These are phyloP conservation scores for Penicillium flavigenum DNA, from an alignment of 495 filamentous ascomycete species.

Conservation along the genomic window DNA sequence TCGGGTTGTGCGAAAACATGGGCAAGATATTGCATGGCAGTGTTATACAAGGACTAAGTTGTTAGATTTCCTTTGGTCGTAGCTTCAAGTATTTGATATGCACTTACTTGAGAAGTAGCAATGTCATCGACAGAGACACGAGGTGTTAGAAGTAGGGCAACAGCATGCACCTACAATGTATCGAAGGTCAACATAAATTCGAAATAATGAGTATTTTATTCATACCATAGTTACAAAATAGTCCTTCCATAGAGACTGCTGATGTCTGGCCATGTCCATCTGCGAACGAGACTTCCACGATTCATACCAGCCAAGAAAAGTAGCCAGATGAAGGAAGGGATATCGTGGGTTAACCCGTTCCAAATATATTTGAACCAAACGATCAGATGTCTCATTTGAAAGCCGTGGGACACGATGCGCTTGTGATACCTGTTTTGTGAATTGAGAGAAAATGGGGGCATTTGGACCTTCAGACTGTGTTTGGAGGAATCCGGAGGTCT, in stretches of 20 bases:
- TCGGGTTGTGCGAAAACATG: slow-evolving; percentile 19
- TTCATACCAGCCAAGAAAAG: slow-evolving; percentile 22
- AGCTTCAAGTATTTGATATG: background rate
- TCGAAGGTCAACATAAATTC: background rate
- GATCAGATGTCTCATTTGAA: slow-evolving; percentile 8
- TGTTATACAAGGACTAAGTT: slow-evolving; percentile 16
- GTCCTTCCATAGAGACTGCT: slow-evolving; percentile 18
- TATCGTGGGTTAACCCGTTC: slow-evolving; percentile 28
- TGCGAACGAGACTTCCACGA: slow-evolving; percentile 16
- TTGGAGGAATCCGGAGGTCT: background rate
- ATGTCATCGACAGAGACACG: slow-evolving; percentile 22
- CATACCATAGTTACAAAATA: slow-evolving; percentile 25
- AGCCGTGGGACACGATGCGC: background rate
- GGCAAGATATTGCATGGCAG: slow-evolving; percentile 15
- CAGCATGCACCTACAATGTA: slow-evolving; percentile 18
- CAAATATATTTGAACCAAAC: slow-evolving; percentile 18
- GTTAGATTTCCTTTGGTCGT: background rate
- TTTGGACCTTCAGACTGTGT: background rate
- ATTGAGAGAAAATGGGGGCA: background rate
- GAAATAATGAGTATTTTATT: background rate
- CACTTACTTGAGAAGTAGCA: slow-evolving; percentile 19
- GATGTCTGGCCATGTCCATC: background rate
- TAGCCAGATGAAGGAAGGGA: slow-evolving; percentile 23
- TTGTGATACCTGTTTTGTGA: background rate
- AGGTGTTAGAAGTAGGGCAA: slow-evolving; percentile 23